Evolutionary conservation across 345 rosid species (phyloP), one percentile per base, ranked within the genome.

Genomic region (Linum usitatissimum): DNA sequence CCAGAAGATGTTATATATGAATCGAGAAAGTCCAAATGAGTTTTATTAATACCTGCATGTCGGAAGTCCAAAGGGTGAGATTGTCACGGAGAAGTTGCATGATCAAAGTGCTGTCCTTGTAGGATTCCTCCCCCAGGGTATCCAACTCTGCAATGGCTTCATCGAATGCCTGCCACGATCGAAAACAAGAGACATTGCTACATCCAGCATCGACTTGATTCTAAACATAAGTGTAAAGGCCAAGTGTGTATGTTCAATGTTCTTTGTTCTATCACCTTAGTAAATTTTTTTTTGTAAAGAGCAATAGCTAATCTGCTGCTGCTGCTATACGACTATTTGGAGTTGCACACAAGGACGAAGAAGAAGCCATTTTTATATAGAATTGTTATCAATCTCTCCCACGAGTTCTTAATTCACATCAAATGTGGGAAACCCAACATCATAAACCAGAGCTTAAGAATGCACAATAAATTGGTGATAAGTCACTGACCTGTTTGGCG

Each of bases 401-500:
- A n/a, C n/a, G 28, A 23, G 1, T 23, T 1, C 28, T 23, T 23
- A 23, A 23, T 23, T 23, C 28, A 2, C 28, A 23, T 23, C 28
- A 23, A 23, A 23, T 23, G 28, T 23, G 28, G 28, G 28, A 23
- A 23, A 23, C 28, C 28, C 28, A 23, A 23, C 28, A 23, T 23
- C 28, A 23, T 23, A 23, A 23, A 23, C 1, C 28, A 23, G 19
- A 8, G 18, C 4, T 30, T 6, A 49, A 18, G 31, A 2, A n/a
- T 55, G 36, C 21, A 23, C 36, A 21, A 54, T 5, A 54, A n/a
- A 2, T 3, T 39, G 9, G 60, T 55, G 51, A 54, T 30, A 9
- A 36, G 20, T 30, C 17, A 4, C 59, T 40, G 40, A 84, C 90
- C 86, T 84, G 86, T 73, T 84, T 84, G 59, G 90, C 90, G 75